These are phyloP conservation scores for Coprinopsis marcescibilis DNA, from an alignment of 768 basidiomycete species.

Conservation along the genomic window DNA sequence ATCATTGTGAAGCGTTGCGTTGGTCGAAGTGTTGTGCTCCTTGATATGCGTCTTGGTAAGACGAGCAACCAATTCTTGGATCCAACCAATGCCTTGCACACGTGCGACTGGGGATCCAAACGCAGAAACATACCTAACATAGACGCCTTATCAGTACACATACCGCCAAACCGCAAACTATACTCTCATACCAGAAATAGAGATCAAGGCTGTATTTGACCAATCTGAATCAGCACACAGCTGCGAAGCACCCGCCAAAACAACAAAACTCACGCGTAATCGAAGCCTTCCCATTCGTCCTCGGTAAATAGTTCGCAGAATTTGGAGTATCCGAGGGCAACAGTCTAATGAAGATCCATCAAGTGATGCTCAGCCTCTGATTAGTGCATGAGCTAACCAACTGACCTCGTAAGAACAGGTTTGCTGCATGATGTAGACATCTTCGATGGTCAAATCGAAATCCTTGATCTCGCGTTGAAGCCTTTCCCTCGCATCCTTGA, in stretches of 20 bases:
- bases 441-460: conserved; percentile 56
- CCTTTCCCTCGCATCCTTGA: conserved; percentile 57
- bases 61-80: conserved; percentile 80
- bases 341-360: conserved; percentile 48
- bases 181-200: conserved; percentile 46
- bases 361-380: not conserved
- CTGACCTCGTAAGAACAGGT: conserved; percentile 80
- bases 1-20: conserved; percentile 66
- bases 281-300: conserved; percentile 91
- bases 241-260: no score
- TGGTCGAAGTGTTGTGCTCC: conserved; percentile 76
- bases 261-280: conserved; percentile 79
- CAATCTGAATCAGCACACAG: no score
- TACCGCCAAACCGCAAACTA: not conserved
- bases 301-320: conserved; percentile 89
- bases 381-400: not conserved
- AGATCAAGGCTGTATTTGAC: conserved; percentile 53
- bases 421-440: conserved; percentile 74
- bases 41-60: conserved; percentile 71
- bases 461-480: conserved; percentile 56
- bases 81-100: conserved; percentile 70
- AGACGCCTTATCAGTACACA: conserved; percentile 2
- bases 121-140: conserved; percentile 60
- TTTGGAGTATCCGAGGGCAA: conserved; percentile 84
- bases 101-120: conserved; percentile 81